Evolutionary conservation across 208 protist genomes (phyloP), one percentile per base, ranked within the genome.

Genomic region (Leptomonas seymouri): DNA sequence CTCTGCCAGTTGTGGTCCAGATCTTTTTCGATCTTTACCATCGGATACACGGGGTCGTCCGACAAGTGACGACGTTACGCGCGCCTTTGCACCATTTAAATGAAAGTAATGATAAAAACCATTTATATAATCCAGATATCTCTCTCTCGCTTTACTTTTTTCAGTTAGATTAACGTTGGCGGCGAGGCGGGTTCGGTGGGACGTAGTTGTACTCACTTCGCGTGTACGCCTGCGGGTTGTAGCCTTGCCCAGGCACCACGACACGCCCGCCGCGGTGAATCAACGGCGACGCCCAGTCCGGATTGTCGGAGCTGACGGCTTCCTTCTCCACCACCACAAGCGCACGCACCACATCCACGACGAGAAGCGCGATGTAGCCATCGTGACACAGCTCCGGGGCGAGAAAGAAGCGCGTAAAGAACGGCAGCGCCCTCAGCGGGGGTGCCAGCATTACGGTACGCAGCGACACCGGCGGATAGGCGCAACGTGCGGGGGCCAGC

Each of bases 321-420:
- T 95, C 85, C 51, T 85, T 71, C 42, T 84, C 85, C 68, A 93
- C 84, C 9, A 91, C 59, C 11, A 95, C 74, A n/a, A 95, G 65
- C 7, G 76, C 59, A 20, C 90, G 87, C 21, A 95, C 72, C 16
- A 80, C 74, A 49, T 95, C 90, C 6, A 84, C 82, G 6, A 91
- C 58, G 42, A 95, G 51, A 16, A 95, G 69, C 34, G 84, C 90
- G 12, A 95, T 62, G 63, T 65, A 67, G 11, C 82, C 82, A 45
- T 70, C 49, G 8, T 60, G 65, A 53, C 84, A 90, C 49, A 94
- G 69, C 71, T 94, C 84, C 25, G 89, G 89, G 23, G 78, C 78
- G 31, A 94, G 71, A 30, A 92, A 92, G 65, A 86, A 94, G 34
- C 86, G 89, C 39, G 82, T 87, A 53, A 59, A 71, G 72, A 71